Conservation (phyloP, 257 asterid species). For the Leonotis leonurus region DNA sequence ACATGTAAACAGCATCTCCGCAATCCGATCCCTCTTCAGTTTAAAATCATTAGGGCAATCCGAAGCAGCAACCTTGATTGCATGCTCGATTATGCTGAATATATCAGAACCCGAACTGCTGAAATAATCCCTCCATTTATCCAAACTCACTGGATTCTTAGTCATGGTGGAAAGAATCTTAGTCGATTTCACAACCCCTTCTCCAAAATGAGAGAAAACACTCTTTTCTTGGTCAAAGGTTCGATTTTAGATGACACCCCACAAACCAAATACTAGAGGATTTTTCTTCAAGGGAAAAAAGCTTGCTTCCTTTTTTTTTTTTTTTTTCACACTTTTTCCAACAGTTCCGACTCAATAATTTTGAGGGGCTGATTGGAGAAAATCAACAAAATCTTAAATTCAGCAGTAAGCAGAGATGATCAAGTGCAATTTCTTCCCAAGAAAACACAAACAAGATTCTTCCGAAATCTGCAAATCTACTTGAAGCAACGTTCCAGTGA, state of each 20-base stretch:
- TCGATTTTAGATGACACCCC: constrained; percentile 12
- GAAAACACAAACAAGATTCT: not conserved
- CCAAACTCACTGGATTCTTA: constrained; percentile 16
- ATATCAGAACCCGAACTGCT: constrained; percentile 22
- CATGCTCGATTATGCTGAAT: constrained; percentile 35
- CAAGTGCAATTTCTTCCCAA: not conserved
- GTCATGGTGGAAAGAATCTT: constrained; percentile 15
- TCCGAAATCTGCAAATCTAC: constrained; percentile 2
- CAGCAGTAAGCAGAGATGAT: constrained; percentile 20
- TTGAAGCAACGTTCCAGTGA: not conserved
- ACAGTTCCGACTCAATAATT: constrained; percentile 4
- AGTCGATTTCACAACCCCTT: constrained; percentile 13
- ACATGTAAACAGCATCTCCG: constrained; percentile 34
- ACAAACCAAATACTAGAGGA: not conserved
- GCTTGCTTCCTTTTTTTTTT: not conserved
- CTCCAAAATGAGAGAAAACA: not conserved
- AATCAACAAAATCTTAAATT: constrained; percentile 7
- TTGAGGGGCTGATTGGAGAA: not conserved
- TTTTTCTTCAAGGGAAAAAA: constrained; percentile 4
- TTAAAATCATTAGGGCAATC: constrained; percentile 45
- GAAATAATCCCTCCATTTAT: constrained; percentile 50
- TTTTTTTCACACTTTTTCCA: not conserved
- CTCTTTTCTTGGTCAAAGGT: not conserved
- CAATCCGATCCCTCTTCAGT: constrained; percentile 39
- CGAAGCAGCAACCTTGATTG: constrained; percentile 39